Conservation (phyloP, 176 grass and related monocot genomes). For the Triticum timopheevii region DNA sequence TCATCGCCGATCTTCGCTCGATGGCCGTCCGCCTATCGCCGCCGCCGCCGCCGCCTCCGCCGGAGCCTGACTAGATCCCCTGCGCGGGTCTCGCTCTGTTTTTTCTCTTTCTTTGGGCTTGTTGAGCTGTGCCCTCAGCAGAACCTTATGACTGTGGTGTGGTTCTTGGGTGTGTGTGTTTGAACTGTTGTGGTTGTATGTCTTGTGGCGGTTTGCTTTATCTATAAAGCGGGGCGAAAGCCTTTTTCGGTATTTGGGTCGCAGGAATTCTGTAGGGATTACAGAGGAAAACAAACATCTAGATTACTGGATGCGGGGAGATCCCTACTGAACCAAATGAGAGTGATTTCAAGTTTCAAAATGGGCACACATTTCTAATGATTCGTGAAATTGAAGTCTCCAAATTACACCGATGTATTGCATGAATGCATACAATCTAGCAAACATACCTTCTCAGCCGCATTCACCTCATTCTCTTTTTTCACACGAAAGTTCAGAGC, state of each 20-base stretch:
- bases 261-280: not conserved
- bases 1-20: no score
- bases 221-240: no score
- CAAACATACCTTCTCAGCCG: slow-evolving; percentile 69
- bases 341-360: slow-evolving; percentile 4
- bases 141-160: no score
- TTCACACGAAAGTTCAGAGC: slow-evolving; percentile 88
- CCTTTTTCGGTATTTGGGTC: not conserved
- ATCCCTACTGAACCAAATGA: not conserved
- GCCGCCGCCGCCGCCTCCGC: no score
- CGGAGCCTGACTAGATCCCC: no score
- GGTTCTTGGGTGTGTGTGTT: no score
- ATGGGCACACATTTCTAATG: not conserved
- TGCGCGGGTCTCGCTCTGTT: no score
- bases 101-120: no score
- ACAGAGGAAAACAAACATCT: not conserved
- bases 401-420: slow-evolving; percentile 5
- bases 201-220: no score
- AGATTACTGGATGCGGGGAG: not conserved
- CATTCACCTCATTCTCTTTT: slow-evolving; percentile 87
- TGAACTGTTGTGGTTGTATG: no score
- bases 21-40: no score
- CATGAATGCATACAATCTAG: not conserved
- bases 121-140: no score
- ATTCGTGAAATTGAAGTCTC: not conserved